These are phyloP conservation scores for Athelia psychrophila DNA, from an alignment of 1,284 basidiomycete genomes.

Conservation along the genomic window DNA sequence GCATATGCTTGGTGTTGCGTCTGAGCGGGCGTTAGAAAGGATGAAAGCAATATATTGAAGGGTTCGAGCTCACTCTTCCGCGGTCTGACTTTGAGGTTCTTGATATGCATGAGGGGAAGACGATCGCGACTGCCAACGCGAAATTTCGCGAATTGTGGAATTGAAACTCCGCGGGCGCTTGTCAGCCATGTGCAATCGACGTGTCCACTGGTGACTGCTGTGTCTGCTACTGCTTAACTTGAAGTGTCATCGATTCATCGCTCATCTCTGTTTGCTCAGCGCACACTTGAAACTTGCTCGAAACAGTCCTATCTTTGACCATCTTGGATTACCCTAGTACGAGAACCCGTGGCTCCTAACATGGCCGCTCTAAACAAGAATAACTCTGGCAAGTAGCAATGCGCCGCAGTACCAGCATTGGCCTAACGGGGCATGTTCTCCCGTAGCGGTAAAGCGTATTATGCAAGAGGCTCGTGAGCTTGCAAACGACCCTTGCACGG, in stretches of 20 bases:
- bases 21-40: conserved; percentile 27
- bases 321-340: no score
- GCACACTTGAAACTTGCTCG: no score
- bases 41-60: background rate
- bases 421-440: background rate
- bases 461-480: conserved; percentile 95
- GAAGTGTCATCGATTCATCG: no score
- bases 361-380: conserved; percentile 74
- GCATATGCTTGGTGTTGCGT: conserved; percentile 58
- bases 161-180: background rate
- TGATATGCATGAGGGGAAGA: conserved; percentile 53
- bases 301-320: no score
- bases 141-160: conserved; percentile 2
- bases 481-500: conserved; percentile 74
- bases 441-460: conserved; percentile 86
- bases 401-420: background rate
- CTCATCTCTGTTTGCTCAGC: no score
- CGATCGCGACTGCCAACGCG: background rate
- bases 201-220: background rate
- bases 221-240: no score
- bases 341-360: conserved; percentile 6
- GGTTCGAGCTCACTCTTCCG: conserved; percentile 59
- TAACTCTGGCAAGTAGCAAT: conserved; percentile 61
- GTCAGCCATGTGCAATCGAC: background rate
- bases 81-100: conserved; percentile 79